Evolutionary conservation across 306 rosid species (phyloP).

Genomic region (Cicer bijugum): DNA sequence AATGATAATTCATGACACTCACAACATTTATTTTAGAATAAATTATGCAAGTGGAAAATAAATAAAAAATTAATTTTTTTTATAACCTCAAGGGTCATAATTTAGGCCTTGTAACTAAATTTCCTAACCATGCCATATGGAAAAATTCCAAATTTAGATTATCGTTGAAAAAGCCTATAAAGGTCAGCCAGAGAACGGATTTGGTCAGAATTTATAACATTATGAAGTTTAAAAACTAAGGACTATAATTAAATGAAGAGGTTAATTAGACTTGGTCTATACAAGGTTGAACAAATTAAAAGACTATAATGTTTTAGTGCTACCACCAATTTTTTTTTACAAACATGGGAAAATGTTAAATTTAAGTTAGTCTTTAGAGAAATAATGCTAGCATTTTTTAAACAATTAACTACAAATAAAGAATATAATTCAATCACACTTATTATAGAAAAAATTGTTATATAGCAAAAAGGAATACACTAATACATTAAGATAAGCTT

Average conservation of each 20-base stretch:
- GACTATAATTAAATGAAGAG: conserved; percentile 1
- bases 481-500: conserved; percentile 21
- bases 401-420: neutral
- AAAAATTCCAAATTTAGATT: conserved; percentile 43
- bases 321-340: neutral
- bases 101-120: conserved; percentile 38
- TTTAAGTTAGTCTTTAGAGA: conserved; percentile 14
- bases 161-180: conserved; percentile 40
- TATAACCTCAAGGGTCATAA: neutral
- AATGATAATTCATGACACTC: conserved; percentile 31
- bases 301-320: neutral
- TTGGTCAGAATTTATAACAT: conserved; percentile 37
- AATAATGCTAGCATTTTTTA: conserved; percentile 33
- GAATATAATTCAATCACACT: conserved; percentile 2
- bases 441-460: conserved; percentile 12
- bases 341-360: neutral
- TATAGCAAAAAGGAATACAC: neutral
- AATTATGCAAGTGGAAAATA: conserved; percentile 1
- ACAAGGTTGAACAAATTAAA: conserved; percentile 16
- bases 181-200: conserved; percentile 36
- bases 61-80: neutral
- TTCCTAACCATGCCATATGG: conserved; percentile 17
- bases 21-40: conserved; percentile 39
- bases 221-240: neutral
- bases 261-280: conserved; percentile 40